These are phyloP conservation scores for Termitomyces sp. DNA, from an alignment of 768 basidiomycete genomes.

Conservation along the genomic window DNA sequence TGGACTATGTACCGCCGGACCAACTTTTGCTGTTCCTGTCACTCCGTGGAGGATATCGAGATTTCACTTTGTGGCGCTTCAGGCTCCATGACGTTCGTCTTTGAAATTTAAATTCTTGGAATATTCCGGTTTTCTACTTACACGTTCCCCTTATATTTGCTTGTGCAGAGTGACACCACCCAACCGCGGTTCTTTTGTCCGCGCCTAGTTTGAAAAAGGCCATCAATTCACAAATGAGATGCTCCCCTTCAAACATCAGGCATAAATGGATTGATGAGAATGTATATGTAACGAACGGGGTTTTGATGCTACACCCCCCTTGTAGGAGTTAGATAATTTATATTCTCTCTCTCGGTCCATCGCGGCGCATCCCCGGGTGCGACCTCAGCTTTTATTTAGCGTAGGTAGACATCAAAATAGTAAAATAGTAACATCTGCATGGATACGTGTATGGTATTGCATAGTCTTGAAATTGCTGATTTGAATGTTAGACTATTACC, in stretches of 20 bases:
- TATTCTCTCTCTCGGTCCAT: too few species aligned
- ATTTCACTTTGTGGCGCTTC: not conserved
- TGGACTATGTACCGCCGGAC: not conserved
- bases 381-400: too few species aligned
- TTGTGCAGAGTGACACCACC: too few species aligned
- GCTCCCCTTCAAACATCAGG: not conserved
- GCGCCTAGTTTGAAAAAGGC: not conserved
- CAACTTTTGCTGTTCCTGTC: too few species aligned
- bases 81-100: not conserved
- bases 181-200: not conserved
- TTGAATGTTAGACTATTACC: too few species aligned
- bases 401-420: too few species aligned
- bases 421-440: too few species aligned
- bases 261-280: not conserved
- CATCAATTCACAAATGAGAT: not conserved
- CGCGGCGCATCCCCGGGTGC: too few species aligned
- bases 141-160: not conserved
- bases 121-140: not conserved
- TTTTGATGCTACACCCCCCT: too few species aligned
- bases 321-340: too few species aligned
- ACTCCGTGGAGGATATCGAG: too few species aligned
- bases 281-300: too few species aligned
- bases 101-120: not conserved
- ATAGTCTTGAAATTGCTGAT: not conserved
- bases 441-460: not conserved